Base-by-base conservation (phyloP, 257 asterid genomes). In the Solanum rostratum region DNA sequence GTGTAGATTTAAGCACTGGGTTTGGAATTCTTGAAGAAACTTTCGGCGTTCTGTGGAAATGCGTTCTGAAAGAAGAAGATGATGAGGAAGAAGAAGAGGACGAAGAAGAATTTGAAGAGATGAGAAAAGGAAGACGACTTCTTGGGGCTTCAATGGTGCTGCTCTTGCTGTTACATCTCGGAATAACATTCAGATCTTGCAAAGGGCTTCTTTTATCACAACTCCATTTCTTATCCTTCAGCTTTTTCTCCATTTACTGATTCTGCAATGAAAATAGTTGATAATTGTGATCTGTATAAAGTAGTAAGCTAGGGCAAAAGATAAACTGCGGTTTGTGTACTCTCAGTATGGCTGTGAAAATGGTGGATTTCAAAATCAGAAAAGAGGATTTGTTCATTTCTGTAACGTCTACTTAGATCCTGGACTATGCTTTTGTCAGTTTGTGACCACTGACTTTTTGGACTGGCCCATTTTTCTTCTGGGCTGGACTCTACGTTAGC, bases 181-280 rank as follows among this genome's bases (percentile, higher is more conserved):
- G 88, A 80, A 83, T 82, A 22, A 86, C 80, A 88, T 87, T 91
- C 83, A 91, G 87, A 88, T 87, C 83, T 82, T 87, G 91, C 37
- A 91, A 84, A 6, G 92, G 92, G 49, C 86, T 88, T 85, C 90
- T 86, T 84, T 81, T 86, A 50, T 83, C 59, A 81, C 39, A 63
- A 41, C 80, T 83, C 79, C 70, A 30, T 15, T 83, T 50, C 63
- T 63, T 60, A 76, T 63, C 53, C 68, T 62, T 79, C 3, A 60
- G 80, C 30, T 62, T 9, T 27, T 76, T 76, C 82, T 76, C 82
- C 82, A 76, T 73, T 45, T 73, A 41, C 22, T 74, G 41, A 43
- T 41, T 41, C 43, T 57, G 29, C 65, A 24, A 16, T 14, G 81
- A 46, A 49, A 24, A 27, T 46, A 7, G 39, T 27, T 15, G 81